Conservation (phyloP, 306 rosid species). For the Cucumis melo region DNA sequence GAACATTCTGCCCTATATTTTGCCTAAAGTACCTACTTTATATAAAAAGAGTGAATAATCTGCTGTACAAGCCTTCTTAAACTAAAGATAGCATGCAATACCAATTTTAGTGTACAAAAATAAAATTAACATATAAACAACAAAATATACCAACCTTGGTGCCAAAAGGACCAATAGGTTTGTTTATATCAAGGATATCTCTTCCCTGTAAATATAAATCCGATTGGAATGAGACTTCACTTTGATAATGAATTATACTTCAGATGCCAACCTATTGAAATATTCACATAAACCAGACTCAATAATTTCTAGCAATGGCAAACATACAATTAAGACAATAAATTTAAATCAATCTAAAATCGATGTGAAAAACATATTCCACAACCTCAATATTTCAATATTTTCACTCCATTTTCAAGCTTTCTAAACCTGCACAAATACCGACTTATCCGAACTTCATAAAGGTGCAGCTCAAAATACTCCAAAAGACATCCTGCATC, state of each 20-base stretch:
- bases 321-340: too few relatives aligned
- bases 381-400: too few relatives aligned
- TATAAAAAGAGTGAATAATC: background rate
- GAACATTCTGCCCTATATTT: background rate
- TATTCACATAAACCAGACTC: background rate
- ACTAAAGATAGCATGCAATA: background rate
- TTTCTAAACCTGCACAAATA: too few relatives aligned
- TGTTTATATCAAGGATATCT: constrained; percentile 27
- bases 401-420: too few relatives aligned
- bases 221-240: background rate
- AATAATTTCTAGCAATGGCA: too few relatives aligned
- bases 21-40: background rate
- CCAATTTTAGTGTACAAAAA: background rate
- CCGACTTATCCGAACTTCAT: too few relatives aligned
- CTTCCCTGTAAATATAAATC: constrained; percentile 21
- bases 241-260: background rate
- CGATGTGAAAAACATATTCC: too few relatives aligned
- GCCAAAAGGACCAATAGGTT: constrained; percentile 33
- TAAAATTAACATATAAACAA: background rate
- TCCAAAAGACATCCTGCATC: too few relatives aligned
- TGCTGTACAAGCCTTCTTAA: background rate
- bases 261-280: background rate
- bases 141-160: constrained; percentile 20
- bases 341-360: too few relatives aligned
- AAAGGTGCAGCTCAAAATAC: too few relatives aligned